Conservation (phyloP, 2,329 filamentous ascomycete genomes). For the Paradendryphiella salina region DNA sequence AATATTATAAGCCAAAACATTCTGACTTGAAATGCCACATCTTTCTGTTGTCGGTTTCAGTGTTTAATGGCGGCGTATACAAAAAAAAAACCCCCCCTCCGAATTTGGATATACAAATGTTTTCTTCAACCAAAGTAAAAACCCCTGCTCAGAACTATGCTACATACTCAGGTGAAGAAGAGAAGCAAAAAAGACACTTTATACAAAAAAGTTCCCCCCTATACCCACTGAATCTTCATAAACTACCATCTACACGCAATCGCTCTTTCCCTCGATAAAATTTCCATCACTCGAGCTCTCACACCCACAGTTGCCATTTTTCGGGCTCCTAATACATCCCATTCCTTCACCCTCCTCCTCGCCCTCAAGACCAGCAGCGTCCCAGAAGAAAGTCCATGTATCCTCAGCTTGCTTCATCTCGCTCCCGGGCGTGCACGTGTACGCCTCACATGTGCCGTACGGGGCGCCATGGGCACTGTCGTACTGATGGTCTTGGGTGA, state of each 20-base stretch:
- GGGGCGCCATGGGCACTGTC: constrained; percentile 51
- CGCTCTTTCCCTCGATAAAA: constrained; percentile 24
- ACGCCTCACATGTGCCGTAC: constrained; percentile 52
- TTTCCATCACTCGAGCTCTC: constrained; percentile 29
- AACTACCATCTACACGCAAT: constrained; percentile 4
- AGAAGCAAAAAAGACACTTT: too few relatives aligned
- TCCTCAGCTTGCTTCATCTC: constrained; percentile 19
- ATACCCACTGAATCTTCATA: too few relatives aligned
- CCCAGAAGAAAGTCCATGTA: constrained; percentile 34
- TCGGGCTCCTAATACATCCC: constrained; percentile 35
- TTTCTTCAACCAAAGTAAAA: too few relatives aligned
- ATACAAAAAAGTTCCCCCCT: too few relatives aligned
- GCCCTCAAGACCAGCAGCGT: constrained; percentile 22
- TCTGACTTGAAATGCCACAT: too few relatives aligned
- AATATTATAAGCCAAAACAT: too few relatives aligned
- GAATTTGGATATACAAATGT: too few relatives aligned
- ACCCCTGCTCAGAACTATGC: too few relatives aligned
- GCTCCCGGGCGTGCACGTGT: constrained; percentile 26
- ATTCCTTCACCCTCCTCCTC: constrained; percentile 26
- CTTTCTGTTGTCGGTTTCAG: too few relatives aligned
- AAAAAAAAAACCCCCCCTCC: too few relatives aligned
- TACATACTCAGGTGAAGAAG: too few relatives aligned
- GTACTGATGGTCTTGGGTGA: constrained; percentile 53
- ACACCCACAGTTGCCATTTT: constrained; percentile 30
- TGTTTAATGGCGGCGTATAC: too few relatives aligned